phyloP scores from a whole-genome alignment of 1,139 yeast genomes.

The Zygoascus sp. region DNA sequence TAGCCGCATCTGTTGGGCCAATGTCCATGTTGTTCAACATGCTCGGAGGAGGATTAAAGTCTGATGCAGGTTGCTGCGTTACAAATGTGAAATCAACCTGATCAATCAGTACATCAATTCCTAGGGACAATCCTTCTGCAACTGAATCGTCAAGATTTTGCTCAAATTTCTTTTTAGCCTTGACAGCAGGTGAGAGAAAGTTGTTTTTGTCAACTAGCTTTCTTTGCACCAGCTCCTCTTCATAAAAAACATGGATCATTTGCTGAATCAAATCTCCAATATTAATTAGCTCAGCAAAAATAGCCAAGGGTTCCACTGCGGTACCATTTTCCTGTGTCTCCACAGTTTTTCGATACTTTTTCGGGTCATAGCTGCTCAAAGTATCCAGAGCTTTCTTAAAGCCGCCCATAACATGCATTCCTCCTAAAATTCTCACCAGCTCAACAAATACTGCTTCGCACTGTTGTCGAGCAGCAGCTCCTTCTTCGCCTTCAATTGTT shows the following conservation, averaged over 20 bases:
- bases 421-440: constrained; percentile 61
- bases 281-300: constrained; percentile 85
- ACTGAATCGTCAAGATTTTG: constrained; percentile 78
- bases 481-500: constrained; percentile 27
- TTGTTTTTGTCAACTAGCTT: constrained; percentile 68
- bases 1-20: constrained; percentile 75
- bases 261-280: constrained; percentile 90
- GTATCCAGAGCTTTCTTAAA: constrained; percentile 74
- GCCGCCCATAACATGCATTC: constrained; percentile 71
- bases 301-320: constrained; percentile 72
- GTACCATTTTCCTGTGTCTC: constrained; percentile 22
- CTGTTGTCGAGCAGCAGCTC: constrained; percentile 33
- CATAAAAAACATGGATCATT: constrained; percentile 86
- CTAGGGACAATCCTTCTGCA: constrained; percentile 87
- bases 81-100: constrained; percentile 59
- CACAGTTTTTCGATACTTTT: constrained; percentile 38
- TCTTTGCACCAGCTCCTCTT: constrained; percentile 68
- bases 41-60: constrained; percentile 42
- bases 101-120: constrained; percentile 79
- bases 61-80: constrained; percentile 51
- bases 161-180: constrained; percentile 76
- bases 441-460: constrained; percentile 61
- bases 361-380: constrained; percentile 67
- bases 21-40: constrained; percentile 25
- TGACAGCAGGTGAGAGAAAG: constrained; percentile 73